A percentile compares a stretch with the other conserved stretches of the same genome.
These are phyloP conservation scores for Dictyostelium intermedium DNA, from an alignment of 78 protist species.

Conservation along the genomic window DNA sequence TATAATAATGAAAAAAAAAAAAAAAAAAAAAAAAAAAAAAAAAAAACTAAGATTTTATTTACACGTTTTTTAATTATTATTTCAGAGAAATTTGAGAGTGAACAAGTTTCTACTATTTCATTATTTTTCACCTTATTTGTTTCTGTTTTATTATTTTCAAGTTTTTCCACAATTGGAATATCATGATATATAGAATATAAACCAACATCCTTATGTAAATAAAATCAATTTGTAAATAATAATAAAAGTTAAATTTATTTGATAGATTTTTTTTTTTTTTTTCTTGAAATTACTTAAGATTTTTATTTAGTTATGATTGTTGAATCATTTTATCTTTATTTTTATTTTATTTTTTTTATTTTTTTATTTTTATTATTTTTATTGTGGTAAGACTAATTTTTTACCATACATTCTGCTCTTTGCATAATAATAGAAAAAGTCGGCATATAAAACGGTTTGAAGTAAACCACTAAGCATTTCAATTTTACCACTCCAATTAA, in stretches of 20 bases:
- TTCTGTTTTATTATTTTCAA: neutral
- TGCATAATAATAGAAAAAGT: conserved; percentile 97
- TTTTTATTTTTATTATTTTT: neutral
- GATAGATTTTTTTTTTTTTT: neutral
- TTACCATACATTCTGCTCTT: conserved; percentile 65
- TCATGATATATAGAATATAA: neutral
- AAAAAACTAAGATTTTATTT: neutral
- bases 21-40: neutral
- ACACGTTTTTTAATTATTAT: neutral
- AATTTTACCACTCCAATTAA: conserved; percentile 80
- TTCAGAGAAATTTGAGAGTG: neutral
- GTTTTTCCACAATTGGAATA: neutral
- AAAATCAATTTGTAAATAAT: neutral
- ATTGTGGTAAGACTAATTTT: conserved; percentile 68
- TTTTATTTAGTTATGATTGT: neutral
- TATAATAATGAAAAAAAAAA: neutral
- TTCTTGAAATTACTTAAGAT: neutral
- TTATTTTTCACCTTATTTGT: neutral
- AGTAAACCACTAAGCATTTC: conserved; percentile 91
- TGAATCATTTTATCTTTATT: neutral
- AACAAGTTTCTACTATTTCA: neutral
- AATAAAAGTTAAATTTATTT: no score
- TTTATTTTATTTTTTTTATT: neutral
- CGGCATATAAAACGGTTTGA: conserved; percentile 93
- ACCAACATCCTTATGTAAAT: no score